phyloP scores from a whole-genome alignment of 768 basidiomycete genomes.

The Macrocybe gigantea region DNA sequence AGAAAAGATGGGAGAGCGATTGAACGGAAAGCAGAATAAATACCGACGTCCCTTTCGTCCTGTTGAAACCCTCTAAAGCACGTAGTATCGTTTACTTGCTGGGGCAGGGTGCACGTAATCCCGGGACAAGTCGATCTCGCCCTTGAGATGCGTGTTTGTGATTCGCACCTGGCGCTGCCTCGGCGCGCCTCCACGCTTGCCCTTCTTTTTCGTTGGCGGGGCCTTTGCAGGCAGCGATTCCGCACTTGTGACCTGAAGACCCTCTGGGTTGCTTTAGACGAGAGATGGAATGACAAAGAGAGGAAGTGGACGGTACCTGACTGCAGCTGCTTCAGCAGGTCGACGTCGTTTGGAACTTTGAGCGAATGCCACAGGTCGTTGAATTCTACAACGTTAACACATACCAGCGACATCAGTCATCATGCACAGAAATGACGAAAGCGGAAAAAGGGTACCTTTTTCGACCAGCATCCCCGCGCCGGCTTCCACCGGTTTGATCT shows the following conservation, averaged over 20 bases:
- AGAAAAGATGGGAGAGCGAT: too few species aligned
- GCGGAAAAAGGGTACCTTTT: constrained; percentile 48
- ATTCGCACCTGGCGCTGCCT: constrained; percentile 75
- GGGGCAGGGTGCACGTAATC: constrained; percentile 43
- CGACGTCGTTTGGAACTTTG: constrained; percentile 81
- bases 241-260: constrained; percentile 72
- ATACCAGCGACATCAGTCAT: not conserved
- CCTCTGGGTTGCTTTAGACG: constrained; percentile 42
- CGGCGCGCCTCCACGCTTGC: constrained; percentile 70
- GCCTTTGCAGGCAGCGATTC: constrained; percentile 52
- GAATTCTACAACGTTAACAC: constrained; percentile 54
- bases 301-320: constrained; percentile 41
- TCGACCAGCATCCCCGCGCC: constrained; percentile 68
- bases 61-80: not conserved
- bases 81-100: constrained; percentile 20
- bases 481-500: constrained; percentile 73
- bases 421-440: not conserved
- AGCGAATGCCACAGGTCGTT: constrained; percentile 81
- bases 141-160: constrained; percentile 85
- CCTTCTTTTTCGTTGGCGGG: constrained; percentile 64
- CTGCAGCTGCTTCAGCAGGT: constrained; percentile 70
- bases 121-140: constrained; percentile 77
- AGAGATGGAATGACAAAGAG: constrained; percentile 3
- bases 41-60: too few species aligned
- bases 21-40: too few species aligned